Conservation (phyloP, 352 stramenopile species). For the Phytophthora litchii region DNA sequence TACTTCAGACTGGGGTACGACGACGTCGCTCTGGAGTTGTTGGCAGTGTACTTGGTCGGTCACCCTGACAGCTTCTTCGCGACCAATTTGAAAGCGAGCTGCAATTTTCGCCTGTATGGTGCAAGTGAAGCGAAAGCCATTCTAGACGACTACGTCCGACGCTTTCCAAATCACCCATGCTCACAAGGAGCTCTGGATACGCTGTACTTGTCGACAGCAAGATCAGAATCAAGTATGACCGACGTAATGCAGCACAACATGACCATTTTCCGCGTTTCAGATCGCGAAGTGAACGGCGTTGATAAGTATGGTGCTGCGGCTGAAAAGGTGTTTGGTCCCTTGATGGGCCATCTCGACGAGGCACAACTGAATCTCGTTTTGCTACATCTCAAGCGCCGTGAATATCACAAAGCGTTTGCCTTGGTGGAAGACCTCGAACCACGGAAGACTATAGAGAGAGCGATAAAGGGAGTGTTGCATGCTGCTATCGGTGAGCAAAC, state of each 20-base stretch:
- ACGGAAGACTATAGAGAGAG: constrained; percentile 40
- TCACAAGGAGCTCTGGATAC: constrained; percentile 9
- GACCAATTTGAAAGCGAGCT: constrained; percentile 72
- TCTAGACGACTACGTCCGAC: constrained; percentile 79
- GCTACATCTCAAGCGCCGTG: constrained; percentile 48
- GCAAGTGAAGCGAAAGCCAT: constrained; percentile 70
- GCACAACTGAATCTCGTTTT: constrained; percentile 64
- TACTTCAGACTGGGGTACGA: constrained; percentile 81
- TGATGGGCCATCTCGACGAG: constrained; percentile 53
- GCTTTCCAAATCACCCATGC: constrained; percentile 46
- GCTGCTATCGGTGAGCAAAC: constrained; percentile 65
- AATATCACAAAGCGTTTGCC: constrained; percentile 58
- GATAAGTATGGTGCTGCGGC: constrained; percentile 11
- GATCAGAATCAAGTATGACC: constrained; percentile 21
- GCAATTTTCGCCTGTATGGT: constrained; percentile 65
- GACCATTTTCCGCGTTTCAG: constrained; percentile 48
- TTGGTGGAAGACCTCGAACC: constrained; percentile 68
- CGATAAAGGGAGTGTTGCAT: constrained; percentile 68
- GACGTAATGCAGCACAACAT: constrained; percentile 62
- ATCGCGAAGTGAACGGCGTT: constrained; percentile 10
- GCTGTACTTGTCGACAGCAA: neutral
- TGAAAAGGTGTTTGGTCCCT: constrained; percentile 34
- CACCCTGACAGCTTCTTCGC: constrained; percentile 69
- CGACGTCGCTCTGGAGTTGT: constrained; percentile 67
- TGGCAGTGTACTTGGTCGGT: constrained; percentile 56